Evolutionary conservation across 1,284 basidiomycete genomes (phyloP).

Genomic region (Coniophora puteana): DNA sequence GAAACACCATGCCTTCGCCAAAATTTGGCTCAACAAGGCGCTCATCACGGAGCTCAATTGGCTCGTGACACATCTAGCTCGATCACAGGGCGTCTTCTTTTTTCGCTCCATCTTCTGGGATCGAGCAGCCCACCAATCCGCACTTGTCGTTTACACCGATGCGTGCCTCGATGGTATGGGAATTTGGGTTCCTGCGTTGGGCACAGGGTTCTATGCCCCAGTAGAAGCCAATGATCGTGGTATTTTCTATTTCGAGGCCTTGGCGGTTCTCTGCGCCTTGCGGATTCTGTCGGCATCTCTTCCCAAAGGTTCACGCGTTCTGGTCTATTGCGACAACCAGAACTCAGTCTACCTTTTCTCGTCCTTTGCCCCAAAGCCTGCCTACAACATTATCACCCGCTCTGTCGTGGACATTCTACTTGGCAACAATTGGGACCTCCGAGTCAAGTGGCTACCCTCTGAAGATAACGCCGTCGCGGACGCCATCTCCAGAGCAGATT

Average conservation of each 20-base stretch:
- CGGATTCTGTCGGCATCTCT: conserved; percentile 7
- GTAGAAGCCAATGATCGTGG: too few relatives aligned
- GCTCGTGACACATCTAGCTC: conserved; percentile 24
- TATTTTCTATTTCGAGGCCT: conserved; percentile 31
- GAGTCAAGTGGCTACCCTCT: conserved; percentile 21
- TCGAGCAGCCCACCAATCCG: too few relatives aligned
- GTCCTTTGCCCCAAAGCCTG: conserved; percentile 10
- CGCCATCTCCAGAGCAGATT: conserved; percentile 20
- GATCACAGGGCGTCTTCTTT: conserved; percentile 23
- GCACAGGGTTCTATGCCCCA: too few relatives aligned
- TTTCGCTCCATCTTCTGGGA: conserved; percentile 10
- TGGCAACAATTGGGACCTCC: conserved; percentile 12
- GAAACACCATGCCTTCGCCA: conserved; percentile 11
- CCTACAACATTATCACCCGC: conserved; percentile 18
- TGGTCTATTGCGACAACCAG: conserved; percentile 21
- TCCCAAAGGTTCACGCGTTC: conserved; percentile 8
- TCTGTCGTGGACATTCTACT: conserved; percentile 14
- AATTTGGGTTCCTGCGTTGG: too few relatives aligned
- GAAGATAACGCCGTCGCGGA: conserved; percentile 23
- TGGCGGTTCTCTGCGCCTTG: conserved; percentile 20
- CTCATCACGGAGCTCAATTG: conserved; percentile 27
- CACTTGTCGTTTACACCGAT: background rate
- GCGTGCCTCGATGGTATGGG: too few relatives aligned
- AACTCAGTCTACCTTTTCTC: conserved; percentile 23
- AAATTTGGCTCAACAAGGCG: conserved; percentile 25